Conservation (phyloP, 176 grass and related monocot genomes). For the Saccharum spontaneum region DNA sequence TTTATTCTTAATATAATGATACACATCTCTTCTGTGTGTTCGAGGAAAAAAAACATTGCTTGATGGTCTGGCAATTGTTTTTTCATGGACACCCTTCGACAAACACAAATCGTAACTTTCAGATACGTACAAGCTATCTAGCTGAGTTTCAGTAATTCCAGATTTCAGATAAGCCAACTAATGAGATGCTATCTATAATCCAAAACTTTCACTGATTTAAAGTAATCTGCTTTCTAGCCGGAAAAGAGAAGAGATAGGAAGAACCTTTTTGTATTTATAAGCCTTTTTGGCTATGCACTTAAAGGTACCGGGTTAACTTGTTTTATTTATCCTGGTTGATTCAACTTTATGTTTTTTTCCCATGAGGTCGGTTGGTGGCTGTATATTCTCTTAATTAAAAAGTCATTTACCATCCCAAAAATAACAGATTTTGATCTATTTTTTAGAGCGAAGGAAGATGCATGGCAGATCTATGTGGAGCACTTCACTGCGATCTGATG, state of each 20-base stretch:
- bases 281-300: conserved; percentile 4
- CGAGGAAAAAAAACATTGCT: background rate
- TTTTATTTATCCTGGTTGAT: conserved; percentile 26
- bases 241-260: conserved; percentile 2
- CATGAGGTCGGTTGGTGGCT: background rate
- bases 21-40: background rate
- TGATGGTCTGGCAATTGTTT: background rate
- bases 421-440: conserved; percentile 29
- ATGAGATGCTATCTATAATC: background rate
- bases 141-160: background rate
- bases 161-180: background rate
- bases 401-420: background rate
- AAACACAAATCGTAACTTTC: background rate
- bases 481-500: conserved; percentile 84
- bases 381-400: conserved; percentile 18
- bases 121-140: background rate
- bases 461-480: conserved; percentile 86
- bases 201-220: background rate
- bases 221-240: background rate
- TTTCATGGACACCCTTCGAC: background rate
- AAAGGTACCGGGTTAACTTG: background rate
- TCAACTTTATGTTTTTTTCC: background rate
- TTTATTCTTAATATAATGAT: background rate
- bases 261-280: background rate
- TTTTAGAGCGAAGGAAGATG: conserved; percentile 81